Conservation (phyloP, 768 basidiomycete genomes). For the Galerina sulciceps region DNA sequence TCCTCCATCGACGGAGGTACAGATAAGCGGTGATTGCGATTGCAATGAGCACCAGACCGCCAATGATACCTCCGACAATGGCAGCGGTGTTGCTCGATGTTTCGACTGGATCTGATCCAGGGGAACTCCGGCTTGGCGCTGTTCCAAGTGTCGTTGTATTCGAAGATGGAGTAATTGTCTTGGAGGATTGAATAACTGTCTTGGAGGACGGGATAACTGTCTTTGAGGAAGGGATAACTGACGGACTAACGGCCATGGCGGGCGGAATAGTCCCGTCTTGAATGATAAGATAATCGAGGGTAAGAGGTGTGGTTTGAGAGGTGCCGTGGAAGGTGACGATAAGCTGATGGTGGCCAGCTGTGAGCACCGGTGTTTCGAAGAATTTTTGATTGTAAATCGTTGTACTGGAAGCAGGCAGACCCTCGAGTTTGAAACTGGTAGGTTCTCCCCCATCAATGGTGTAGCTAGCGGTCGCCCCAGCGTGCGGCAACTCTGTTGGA, state of each 20-base stretch:
- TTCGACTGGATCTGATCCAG: not conserved
- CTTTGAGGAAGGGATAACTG: no score
- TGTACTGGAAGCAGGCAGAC: constrained; percentile 7
- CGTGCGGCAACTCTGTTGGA: constrained; percentile 18
- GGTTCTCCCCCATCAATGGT: constrained; percentile 24
- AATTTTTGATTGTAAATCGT: constrained; percentile 28
- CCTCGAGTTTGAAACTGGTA: constrained; percentile 22
- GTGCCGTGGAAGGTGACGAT: constrained; percentile 25
- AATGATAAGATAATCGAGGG: constrained; percentile 27
- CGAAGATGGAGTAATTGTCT: not conserved
- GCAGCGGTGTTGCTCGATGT: constrained; percentile 16
- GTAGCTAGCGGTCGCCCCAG: constrained; percentile 20
- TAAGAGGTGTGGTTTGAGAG: constrained; percentile 25
- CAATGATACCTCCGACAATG: constrained; percentile 25
- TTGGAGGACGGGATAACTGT: not conserved
- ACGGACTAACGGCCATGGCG: no score
- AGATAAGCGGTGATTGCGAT: constrained; percentile 12
- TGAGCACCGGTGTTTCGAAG: constrained; percentile 25
- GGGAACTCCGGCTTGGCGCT: not conserved
- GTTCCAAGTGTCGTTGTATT: constrained; percentile 1
- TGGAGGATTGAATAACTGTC: no score
- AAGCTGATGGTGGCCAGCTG: constrained; percentile 26
- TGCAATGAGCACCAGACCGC: constrained; percentile 21
- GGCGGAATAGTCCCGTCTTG: constrained; percentile 18
- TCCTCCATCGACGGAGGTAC: constrained; percentile 16